Conservation (phyloP, 1,139 yeast species). For the Yamadazyma mexicana region DNA sequence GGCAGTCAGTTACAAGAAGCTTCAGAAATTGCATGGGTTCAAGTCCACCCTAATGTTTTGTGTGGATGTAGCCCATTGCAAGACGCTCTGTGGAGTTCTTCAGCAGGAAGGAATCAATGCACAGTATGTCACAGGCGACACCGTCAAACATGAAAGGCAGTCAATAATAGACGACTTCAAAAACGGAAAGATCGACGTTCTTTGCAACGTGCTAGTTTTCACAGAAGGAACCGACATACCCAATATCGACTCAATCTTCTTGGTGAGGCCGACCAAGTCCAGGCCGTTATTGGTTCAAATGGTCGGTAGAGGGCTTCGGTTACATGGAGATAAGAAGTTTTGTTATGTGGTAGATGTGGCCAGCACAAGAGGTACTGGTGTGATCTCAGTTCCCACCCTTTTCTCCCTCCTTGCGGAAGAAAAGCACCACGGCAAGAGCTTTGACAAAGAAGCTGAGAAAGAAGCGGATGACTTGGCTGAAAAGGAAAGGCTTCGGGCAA, state of each 20-base stretch:
- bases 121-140: conserved; percentile 70
- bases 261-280: conserved; percentile 83
- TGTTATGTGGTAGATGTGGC: conserved; percentile 83
- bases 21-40: conserved; percentile 36
- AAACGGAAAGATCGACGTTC: conserved; percentile 62
- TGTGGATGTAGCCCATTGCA: conserved; percentile 70
- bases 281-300: conserved; percentile 73
- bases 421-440: conserved; percentile 30
- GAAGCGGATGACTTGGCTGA: conserved; percentile 20
- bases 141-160: conserved; percentile 54
- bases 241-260: conserved; percentile 74
- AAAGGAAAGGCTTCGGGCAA: conserved; percentile 18
- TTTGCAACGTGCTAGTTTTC: conserved; percentile 85
- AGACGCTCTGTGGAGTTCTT: conserved; percentile 53
- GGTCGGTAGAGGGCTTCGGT: conserved; percentile 87
- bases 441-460: conserved; percentile 26
- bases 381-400: conserved; percentile 62
- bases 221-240: conserved; percentile 98
- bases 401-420: conserved; percentile 41
- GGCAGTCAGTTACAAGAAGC: conserved; percentile 55
- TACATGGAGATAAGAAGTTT: conserved; percentile 56
- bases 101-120: conserved; percentile 65
- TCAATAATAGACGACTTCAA: conserved; percentile 58
- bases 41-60: conserved; percentile 77
- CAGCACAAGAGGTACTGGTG: conserved; percentile 57